Base-by-base conservation (phyloP, 805 yeast genomes). In the Ogataea nitratoaversa region DNA sequence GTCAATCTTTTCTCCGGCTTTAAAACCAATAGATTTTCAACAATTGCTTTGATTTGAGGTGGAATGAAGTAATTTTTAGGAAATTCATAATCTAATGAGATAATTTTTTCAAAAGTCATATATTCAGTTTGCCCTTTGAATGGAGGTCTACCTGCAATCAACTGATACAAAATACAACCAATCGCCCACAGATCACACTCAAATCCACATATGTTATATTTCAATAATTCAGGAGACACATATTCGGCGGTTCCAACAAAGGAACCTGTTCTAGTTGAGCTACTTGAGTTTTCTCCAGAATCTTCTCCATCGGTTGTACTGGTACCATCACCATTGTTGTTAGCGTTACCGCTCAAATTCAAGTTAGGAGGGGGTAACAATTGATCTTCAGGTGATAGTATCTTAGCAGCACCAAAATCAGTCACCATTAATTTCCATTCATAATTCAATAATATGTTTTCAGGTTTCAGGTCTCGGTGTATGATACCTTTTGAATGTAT, bases 221-320 rank as follows among this genome's bases (percentile, higher is more conserved):
- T 74, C 36, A 93, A 67, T 30, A 93, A 66, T 60, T 93, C 99
- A 0, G 98, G 99, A 0, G 95, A 82, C 2, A 93, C 96, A 56
- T 90, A 90, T 57, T 90, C 97, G 0, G 98, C 98, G 1, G 99
- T 91, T 0, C 99, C 99, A 3, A 91, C 98, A 67, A 91, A 93
- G 0, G 97, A 89, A 5, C 86, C 84, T 19, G 79, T 65, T 19
- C 59, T 42, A 19, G 59, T 52, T 30, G 54, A 70, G 62, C 73
- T 23, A 60, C 58, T 44, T 18, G 53, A 44, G 34, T 37, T 43
- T 14, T 38, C 52, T 5, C 47, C 48, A 16, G 44, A 42, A 19
- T 41, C 41, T 30, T 44, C 50, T 23, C 40, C 42, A 5, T n/a
- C 14, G 7, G 18, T 11, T 4, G 39, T 19, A 18, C 19, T 32